These are phyloP conservation scores for Apiospora kogelbergensis DNA, from an alignment of 2,329 filamentous ascomycete genomes.

Conservation along the genomic window DNA sequence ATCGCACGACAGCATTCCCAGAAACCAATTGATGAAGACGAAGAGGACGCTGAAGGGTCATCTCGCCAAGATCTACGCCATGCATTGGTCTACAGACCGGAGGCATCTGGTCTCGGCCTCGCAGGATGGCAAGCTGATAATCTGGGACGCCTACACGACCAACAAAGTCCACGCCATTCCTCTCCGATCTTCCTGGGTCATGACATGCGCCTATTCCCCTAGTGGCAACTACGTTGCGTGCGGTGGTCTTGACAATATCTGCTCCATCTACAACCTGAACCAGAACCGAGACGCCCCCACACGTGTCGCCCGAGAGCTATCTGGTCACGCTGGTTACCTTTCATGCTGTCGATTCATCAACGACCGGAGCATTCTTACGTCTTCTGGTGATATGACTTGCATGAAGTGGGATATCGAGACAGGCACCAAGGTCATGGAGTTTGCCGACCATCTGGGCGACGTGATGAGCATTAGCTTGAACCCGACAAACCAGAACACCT, in stretches of 20 bases:
- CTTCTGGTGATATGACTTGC: constrained; percentile 98
- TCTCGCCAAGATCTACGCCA: constrained; percentile 98
- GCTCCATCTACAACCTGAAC: constrained; percentile 98
- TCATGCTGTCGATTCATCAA: constrained; percentile 99
- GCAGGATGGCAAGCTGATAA: constrained; percentile 98
- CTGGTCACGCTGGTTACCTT: constrained; percentile 94
- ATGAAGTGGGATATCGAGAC: constrained; percentile 99
- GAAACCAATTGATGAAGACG: constrained; percentile 92
- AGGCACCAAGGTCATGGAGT: constrained; percentile 94
- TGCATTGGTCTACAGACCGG: constrained; percentile 99
- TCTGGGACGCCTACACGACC: constrained; percentile 99
- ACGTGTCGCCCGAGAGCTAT: constrained; percentile 90
- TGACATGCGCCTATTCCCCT: constrained; percentile 98
- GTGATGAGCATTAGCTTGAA: constrained; percentile 99
- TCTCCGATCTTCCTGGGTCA: constrained; percentile 96
- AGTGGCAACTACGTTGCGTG: constrained; percentile 98
- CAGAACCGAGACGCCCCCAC: constrained; percentile 94
- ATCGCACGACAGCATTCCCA: constrained; percentile 87
- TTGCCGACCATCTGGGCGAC: constrained; percentile 95
- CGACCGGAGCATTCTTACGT: constrained; percentile 95
- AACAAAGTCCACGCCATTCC: constrained; percentile 99
- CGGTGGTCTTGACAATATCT: constrained; percentile 98
- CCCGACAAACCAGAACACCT: constrained; percentile 98
- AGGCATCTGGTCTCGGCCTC: constrained; percentile 96
- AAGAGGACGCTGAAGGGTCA: constrained; percentile 97